A percentile compares a stretch with the other conserved stretches of the same genome.
phyloP scores from a whole-genome alignment of 176 grass and related monocot species.

The Stipa capillata region DNA sequence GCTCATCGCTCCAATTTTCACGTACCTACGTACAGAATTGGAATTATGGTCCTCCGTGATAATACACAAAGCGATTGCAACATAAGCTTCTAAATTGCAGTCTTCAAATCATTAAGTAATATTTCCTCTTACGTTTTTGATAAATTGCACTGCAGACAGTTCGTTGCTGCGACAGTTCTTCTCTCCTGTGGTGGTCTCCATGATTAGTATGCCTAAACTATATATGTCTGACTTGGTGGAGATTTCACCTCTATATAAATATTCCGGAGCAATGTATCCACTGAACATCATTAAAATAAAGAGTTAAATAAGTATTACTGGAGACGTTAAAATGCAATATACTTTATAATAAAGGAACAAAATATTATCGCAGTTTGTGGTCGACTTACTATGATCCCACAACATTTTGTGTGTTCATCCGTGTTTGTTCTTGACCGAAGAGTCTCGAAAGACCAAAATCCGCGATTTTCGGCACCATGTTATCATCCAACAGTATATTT shows the following conservation, averaged over 20 bases:
- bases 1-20: background rate
- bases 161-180: background rate
- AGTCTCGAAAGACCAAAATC: background rate
- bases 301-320: background rate
- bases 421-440: background rate
- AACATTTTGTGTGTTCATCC: background rate
- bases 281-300: background rate
- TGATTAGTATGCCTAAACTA: constrained; percentile 4
- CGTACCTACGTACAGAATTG: background rate
- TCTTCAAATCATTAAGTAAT: background rate
- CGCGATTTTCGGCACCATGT: background rate
- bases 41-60: background rate
- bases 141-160: background rate
- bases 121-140: background rate
- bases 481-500: background rate
- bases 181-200: background rate
- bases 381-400: constrained; percentile 5
- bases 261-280: constrained; percentile 2
- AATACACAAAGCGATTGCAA: background rate
- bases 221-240: background rate
- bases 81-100: background rate
- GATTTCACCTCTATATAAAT: constrained; percentile 14
- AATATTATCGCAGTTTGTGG: background rate
- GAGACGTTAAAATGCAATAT: background rate
- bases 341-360: background rate